These are phyloP conservation scores for Fistulifera solaris DNA, from an alignment of 108 stramenopile genomes.

Conservation along the genomic window DNA sequence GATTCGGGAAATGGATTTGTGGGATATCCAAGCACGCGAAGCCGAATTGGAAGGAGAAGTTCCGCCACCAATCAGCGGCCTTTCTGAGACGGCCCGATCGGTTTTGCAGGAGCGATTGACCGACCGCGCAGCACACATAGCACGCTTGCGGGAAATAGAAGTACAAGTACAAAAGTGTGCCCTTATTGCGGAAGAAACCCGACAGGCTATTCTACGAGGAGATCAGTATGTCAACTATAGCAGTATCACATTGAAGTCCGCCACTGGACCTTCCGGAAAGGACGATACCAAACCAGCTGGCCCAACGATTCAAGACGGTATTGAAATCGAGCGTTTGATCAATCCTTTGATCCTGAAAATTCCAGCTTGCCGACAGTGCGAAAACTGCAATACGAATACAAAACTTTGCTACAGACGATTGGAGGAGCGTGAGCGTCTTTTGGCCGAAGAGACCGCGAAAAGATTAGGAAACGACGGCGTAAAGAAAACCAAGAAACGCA, in stretches of 20 bases:
- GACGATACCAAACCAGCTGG: conserved; percentile 24
- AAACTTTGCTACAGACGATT: conserved; percentile 50
- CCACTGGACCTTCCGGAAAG: conserved; percentile 40
- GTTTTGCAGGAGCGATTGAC: conserved; percentile 45
- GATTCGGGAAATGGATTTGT: conserved; percentile 65
- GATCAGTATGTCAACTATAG: conserved; percentile 85
- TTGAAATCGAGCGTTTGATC: conserved; percentile 70
- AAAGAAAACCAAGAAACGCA: conserved; percentile 32
- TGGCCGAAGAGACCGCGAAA: conserved; percentile 47
- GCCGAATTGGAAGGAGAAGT: conserved; percentile 48
- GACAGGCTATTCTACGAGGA: conserved; percentile 53
- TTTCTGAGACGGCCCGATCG: conserved; percentile 26
- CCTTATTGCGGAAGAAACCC: conserved; percentile 60
- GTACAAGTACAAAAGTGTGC: conserved; percentile 67
- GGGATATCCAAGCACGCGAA: conserved; percentile 57
- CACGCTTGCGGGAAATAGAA: conserved; percentile 71
- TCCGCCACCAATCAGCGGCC: conserved; percentile 28
- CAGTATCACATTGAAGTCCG: conserved; percentile 61
- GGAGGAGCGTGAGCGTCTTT: conserved; percentile 42
- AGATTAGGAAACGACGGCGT: conserved; percentile 20
- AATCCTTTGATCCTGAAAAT: conserved; percentile 58
- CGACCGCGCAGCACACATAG: conserved; percentile 50
- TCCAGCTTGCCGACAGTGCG: conserved; percentile 76
- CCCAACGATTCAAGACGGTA: conserved; percentile 31
- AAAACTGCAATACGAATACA: conserved; percentile 35